These are phyloP conservation scores for Nectriaceae sp. DNA, from an alignment of 2,329 filamentous ascomycete species.

Conservation along the genomic window DNA sequence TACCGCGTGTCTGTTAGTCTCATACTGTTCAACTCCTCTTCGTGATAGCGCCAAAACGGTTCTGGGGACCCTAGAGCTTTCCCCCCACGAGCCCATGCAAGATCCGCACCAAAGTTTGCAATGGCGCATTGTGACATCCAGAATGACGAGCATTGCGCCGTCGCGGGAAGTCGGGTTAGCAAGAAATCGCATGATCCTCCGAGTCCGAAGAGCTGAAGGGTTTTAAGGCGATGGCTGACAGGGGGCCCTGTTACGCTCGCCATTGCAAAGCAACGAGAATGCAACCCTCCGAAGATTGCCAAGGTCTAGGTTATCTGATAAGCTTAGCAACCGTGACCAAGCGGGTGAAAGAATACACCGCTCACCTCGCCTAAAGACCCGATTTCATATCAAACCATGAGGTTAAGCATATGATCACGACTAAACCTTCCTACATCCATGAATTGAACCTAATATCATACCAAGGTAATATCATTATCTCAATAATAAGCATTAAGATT, in stretches of 20 bases:
- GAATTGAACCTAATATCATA: too few relatives aligned
- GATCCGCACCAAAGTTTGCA: constrained; percentile 6
- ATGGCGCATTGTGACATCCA: constrained; percentile 6
- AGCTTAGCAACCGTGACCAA: constrained; percentile 9
- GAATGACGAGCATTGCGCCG: constrained; percentile 1
- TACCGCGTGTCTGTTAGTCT: constrained; percentile 6
- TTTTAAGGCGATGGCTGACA: constrained; percentile 22
- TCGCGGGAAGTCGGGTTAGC: background rate
- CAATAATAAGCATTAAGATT: too few relatives aligned
- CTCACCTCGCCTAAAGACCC: too few relatives aligned
- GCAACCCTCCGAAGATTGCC: constrained; percentile 15
- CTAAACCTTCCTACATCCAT: background rate
- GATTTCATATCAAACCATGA: too few relatives aligned
- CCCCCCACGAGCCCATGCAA: constrained; percentile 5
- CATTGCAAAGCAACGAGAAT: constrained; percentile 16
- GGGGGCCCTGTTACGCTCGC: constrained; percentile 22
- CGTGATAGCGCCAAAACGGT: too few relatives aligned
- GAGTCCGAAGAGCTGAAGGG: constrained; percentile 14
- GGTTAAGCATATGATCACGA: constrained; percentile 13
- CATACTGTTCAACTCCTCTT: constrained; percentile 11
- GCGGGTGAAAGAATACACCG: too few relatives aligned
- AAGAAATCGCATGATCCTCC: constrained; percentile 12
- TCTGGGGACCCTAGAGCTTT: constrained; percentile 9
- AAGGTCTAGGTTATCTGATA: constrained; percentile 25
- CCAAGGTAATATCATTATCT: too few relatives aligned